These are phyloP conservation scores for Rutstroemia sp. DNA, from an alignment of 2,329 filamentous ascomycete species.

Conservation along the genomic window DNA sequence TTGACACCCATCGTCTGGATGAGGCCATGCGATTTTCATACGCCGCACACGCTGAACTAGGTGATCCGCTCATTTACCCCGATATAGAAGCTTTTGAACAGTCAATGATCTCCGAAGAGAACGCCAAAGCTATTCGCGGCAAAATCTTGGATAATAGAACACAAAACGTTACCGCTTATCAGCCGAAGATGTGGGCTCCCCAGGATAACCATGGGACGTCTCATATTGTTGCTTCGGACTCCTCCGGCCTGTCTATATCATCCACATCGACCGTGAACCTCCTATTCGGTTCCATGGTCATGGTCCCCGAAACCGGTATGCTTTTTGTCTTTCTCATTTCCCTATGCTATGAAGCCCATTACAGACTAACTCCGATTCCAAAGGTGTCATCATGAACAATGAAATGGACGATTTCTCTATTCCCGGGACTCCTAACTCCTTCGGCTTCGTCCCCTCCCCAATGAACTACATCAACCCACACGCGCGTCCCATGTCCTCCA, in stretches of 20 bases:
- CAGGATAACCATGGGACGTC: constrained; percentile 67
- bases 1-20: constrained; percentile 64
- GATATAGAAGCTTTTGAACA: constrained; percentile 57
- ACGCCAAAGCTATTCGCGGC: constrained; percentile 50
- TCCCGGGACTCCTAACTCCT: constrained; percentile 68
- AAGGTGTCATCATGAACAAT: constrained; percentile 34
- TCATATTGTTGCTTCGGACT: constrained; percentile 66
- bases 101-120: constrained; percentile 55
- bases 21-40: constrained; percentile 91
- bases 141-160: constrained; percentile 69
- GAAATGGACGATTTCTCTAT: constrained; percentile 81
- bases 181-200: constrained; percentile 58
- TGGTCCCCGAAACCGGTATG: constrained; percentile 75
- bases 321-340: neutral
- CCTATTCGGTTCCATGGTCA: constrained; percentile 70
- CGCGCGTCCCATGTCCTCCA: constrained; percentile 79
- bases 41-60: constrained; percentile 67
- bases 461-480: constrained; percentile 74
- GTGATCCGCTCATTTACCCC: constrained; percentile 70
- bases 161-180: constrained; percentile 65
- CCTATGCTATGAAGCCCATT: neutral
- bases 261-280: constrained; percentile 85
- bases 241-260: constrained; percentile 66
- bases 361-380: neutral
- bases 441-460: constrained; percentile 73